These are phyloP conservation scores for Barnettozyma siamensis DNA, from an alignment of 805 yeast species.

Conservation along the genomic window DNA sequence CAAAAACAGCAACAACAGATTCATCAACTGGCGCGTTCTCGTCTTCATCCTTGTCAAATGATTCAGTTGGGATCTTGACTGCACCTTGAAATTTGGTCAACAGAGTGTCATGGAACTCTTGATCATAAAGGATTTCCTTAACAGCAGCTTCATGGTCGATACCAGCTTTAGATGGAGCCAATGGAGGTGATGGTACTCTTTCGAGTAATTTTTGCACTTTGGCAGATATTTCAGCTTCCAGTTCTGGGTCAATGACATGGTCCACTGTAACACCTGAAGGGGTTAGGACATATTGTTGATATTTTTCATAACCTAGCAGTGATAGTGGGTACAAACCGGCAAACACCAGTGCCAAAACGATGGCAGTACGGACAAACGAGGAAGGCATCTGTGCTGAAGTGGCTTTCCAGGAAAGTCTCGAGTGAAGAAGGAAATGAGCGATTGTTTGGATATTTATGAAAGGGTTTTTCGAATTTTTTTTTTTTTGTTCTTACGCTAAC, in stretches of 20 bases:
- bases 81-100: constrained; percentile 8
- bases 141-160: background rate
- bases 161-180: background rate
- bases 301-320: background rate
- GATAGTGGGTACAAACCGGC: background rate
- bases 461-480: too few species aligned
- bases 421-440: too few species aligned
- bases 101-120: constrained; percentile 3
- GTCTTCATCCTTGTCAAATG: constrained; percentile 4
- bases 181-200: constrained; percentile 2
- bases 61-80: constrained; percentile 5
- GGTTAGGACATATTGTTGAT: background rate
- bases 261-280: too few species aligned
- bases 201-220: constrained; percentile 3
- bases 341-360: background rate
- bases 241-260: constrained; percentile 1
- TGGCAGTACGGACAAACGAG: background rate
- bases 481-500: too few species aligned
- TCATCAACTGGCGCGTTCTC: constrained; percentile 1
- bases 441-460: too few species aligned
- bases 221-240: background rate
- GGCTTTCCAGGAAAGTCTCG: too few species aligned
- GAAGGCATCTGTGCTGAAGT: too few species aligned
- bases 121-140: constrained; percentile 1
- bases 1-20: constrained; percentile 11